Base-by-base conservation (phyloP, 2,329 filamentous ascomycete genomes). In the Diaporthe velutina region DNA sequence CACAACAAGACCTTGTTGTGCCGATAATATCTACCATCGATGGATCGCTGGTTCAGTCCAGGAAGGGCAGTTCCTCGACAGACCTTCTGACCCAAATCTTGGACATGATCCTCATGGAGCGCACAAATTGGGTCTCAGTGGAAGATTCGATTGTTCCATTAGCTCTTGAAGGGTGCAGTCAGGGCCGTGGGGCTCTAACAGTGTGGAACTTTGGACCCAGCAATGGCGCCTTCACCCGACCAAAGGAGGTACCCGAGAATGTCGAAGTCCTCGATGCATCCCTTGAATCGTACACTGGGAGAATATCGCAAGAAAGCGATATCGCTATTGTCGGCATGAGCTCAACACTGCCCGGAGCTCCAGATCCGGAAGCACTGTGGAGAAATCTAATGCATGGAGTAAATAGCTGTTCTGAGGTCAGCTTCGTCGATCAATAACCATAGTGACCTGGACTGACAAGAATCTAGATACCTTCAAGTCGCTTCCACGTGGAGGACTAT, bases 11-110 rank as follows among this genome's bases (percentile, higher is more conserved):
- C 13, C 33, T 60, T 40, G 33, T 60, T 42, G 33, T 60, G 10
- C 57, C 57, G 0, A 60, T 60, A 60, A 60, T 60, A 60, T 60
- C 57, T 3, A 60, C 57, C 22, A 60, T 60, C 33, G 57, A 60
- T 40, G 57, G 57, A 25, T 60, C 57, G 12, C 22, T 60, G 35
- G 28, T 60, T 22, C 57, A 22, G 19, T 17, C 35, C 12, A 40
- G 1, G 57, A 25, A 42, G 35, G 57, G 35, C 22, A 9, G 35
- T 60, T 40, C 35, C 13, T 40, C 57, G n/a, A 28, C 10, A 10
- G 33, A 60, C 22, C 33, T 60, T 2, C 9, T 60, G 22, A 28
- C 22, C 12, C 22, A 28, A 40, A 40, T 60, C 17, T 8, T 60
- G 35, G 57, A 60, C 22, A 60, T 60, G 57, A 25, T 60, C 57